Percentiles rank a stretch among this genome's conserved stretches.
Conservation (phyloP, 768 basidiomycete genomes). For the Suillus luteus region DNA sequence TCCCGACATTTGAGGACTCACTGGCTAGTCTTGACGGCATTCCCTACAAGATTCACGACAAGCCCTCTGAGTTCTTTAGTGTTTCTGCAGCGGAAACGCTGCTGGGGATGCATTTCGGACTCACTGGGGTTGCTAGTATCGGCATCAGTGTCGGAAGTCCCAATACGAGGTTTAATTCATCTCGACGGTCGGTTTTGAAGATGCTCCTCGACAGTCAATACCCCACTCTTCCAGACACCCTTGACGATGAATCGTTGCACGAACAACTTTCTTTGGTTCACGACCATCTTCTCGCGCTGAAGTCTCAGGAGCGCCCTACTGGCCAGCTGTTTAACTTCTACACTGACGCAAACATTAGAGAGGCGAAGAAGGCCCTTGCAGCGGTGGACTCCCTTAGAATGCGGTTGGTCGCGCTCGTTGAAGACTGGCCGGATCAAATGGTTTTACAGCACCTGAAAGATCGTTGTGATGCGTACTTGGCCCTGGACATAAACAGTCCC, state of each 20-base stretch:
- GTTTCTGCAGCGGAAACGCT: slow-evolving; percentile 35
- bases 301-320: slow-evolving; percentile 21
- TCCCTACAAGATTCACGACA: slow-evolving; percentile 10
- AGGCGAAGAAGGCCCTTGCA: slow-evolving; percentile 61
- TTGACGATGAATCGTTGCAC: slow-evolving; percentile 55
- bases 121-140: slow-evolving; percentile 34
- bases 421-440: slow-evolving; percentile 97
- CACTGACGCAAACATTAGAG: slow-evolving; percentile 68
- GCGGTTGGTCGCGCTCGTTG: slow-evolving; percentile 58
- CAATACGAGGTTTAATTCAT: slow-evolving; percentile 31
- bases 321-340: slow-evolving; percentile 72
- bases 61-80: slow-evolving; percentile 30
- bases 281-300: slow-evolving; percentile 38
- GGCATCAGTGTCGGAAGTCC: slow-evolving; percentile 2
- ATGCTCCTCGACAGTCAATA: slow-evolving; percentile 35
- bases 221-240: slow-evolving; percentile 36
- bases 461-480: slow-evolving; percentile 67
- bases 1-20: slow-evolving; percentile 79
- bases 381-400: slow-evolving; percentile 52
- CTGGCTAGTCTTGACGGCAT: slow-evolving; percentile 33
- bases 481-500: slow-evolving; percentile 63
- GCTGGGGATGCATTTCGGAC: slow-evolving; percentile 47
- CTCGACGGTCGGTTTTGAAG: slow-evolving; percentile 37
- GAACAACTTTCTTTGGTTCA: slow-evolving; percentile 55
- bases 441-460: slow-evolving; percentile 82